Evolutionary conservation across 2,329 filamentous ascomycete genomes (phyloP).

Genomic region (Diaporthe ampelina): DNA sequence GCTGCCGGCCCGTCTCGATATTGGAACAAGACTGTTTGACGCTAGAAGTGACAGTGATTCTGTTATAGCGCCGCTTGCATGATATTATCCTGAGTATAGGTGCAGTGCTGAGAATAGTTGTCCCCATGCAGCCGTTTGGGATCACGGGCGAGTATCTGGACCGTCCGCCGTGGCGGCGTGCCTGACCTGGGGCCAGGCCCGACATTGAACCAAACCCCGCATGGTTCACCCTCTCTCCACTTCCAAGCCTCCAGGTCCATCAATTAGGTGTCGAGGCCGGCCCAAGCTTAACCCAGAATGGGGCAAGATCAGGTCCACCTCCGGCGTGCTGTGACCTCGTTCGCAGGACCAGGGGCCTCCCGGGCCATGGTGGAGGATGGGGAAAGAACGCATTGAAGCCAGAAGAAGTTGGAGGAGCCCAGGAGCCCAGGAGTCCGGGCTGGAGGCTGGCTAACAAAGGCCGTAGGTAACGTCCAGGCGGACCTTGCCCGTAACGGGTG

Average conservation of each 20-base stretch:
- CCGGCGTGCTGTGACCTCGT: conserved; percentile 25
- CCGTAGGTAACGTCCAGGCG: conserved; percentile 10
- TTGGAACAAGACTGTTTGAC: not conserved
- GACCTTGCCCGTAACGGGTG: conserved; percentile 32
- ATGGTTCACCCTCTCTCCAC: conserved; percentile 18
- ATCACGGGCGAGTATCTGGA: not conserved
- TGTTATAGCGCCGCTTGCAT: not conserved
- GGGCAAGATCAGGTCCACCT: conserved; percentile 24
- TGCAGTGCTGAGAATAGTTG: not conserved
- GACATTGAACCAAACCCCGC: conserved; percentile 34
- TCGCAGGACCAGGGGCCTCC: conserved; percentile 13
- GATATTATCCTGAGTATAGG: not conserved
- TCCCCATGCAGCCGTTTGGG: not conserved
- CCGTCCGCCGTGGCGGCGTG: not conserved
- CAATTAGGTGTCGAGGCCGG: conserved; percentile 37
- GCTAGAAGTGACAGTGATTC: not conserved
- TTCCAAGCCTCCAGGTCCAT: conserved; percentile 36
- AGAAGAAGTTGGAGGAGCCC: not conserved
- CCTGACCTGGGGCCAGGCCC: conserved; percentile 19
- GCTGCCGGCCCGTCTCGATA: not conserved
- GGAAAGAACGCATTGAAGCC: conserved; percentile 11
- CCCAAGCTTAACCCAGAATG: conserved; percentile 29
- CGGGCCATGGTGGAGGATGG: not conserved
- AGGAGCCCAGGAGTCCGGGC: conserved; percentile 6
- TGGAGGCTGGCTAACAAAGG: conserved; percentile 11